phyloP scores from a whole-genome alignment of 2,329 filamentous ascomycete species.

The Hirsutella thompsonii region DNA sequence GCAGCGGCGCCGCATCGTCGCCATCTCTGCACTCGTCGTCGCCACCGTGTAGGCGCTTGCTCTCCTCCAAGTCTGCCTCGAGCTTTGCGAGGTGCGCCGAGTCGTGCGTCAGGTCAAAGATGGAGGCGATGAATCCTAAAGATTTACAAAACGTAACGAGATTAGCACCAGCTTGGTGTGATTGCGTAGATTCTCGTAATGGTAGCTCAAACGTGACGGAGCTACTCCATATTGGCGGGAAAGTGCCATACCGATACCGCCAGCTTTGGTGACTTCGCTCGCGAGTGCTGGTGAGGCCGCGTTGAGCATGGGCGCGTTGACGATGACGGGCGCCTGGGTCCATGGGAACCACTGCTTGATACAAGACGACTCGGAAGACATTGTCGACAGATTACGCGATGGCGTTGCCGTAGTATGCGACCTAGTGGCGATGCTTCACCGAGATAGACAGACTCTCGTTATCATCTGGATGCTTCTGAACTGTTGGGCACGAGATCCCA shows the following conservation, averaged over 20 bases:
- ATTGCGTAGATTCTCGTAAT: not conserved
- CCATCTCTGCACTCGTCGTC: too few species aligned
- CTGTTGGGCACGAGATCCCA: too few species aligned
- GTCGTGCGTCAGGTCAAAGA: constrained; percentile 15
- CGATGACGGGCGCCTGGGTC: constrained; percentile 16
- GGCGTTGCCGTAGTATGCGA: too few species aligned
- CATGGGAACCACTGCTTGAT: constrained; percentile 18
- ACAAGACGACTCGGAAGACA: constrained; percentile 11
- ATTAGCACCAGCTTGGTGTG: not conserved
- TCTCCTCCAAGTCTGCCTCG: constrained; percentile 16
- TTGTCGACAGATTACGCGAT: constrained; percentile 1
- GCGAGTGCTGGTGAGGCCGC: constrained; percentile 19
- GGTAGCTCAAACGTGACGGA: not conserved
- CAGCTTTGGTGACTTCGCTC: constrained; percentile 23
- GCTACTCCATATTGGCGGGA: not conserved
- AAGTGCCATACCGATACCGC: constrained; percentile 20
- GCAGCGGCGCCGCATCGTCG: constrained; percentile 23
- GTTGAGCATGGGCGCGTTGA: constrained; percentile 24
- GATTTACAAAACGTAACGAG: not conserved
- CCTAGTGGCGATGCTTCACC: too few species aligned
- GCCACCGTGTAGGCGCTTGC: constrained; percentile 12
- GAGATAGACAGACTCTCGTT: too few species aligned
- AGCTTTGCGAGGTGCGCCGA: constrained; percentile 20
- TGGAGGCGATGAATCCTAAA: constrained; percentile 19
- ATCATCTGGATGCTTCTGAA: too few species aligned